A percentile compares a stretch with the other conserved stretches of the same genome.
phyloP scores from a whole-genome alignment of 345 rosid genomes.

The Aurinia saxatilis region DNA sequence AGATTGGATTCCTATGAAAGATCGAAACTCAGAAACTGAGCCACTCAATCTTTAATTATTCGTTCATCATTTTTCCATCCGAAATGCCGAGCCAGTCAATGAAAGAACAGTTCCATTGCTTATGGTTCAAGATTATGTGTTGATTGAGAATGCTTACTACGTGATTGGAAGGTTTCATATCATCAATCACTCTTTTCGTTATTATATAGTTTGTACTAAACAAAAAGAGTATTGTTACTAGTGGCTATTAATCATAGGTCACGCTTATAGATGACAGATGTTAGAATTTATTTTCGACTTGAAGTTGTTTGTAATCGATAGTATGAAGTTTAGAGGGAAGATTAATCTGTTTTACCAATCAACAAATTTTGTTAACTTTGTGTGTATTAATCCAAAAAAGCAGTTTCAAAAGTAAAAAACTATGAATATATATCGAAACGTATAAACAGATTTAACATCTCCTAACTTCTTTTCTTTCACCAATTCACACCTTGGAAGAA shows the following conservation, averaged over 20 bases:
- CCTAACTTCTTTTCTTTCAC: background rate
- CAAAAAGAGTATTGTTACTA: background rate
- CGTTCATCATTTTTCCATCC: background rate
- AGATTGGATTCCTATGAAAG: conserved; percentile 6
- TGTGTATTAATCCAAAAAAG: too few relatives aligned
- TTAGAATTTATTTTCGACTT: background rate
- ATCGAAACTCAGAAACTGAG: conserved; percentile 7
- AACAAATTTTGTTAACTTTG: background rate
- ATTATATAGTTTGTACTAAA: background rate
- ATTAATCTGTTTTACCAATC: background rate
- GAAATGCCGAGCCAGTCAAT: background rate
- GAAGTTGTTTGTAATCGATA: background rate
- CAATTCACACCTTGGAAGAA: background rate
- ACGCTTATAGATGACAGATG: background rate
- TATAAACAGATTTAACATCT: background rate
- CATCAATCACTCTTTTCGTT: background rate
- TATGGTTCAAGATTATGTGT: background rate
- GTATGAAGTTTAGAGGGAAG: background rate
- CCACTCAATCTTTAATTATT: conserved; percentile 1
- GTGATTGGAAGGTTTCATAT: background rate
- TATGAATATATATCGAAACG: background rate
- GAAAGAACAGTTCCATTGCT: background rate
- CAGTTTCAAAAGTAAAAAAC: background rate
- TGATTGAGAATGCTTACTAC: background rate
- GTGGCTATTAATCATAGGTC: too few relatives aligned